phyloP scores from a whole-genome alignment of 108 stramenopile genomes.

The Tribonema minus region DNA sequence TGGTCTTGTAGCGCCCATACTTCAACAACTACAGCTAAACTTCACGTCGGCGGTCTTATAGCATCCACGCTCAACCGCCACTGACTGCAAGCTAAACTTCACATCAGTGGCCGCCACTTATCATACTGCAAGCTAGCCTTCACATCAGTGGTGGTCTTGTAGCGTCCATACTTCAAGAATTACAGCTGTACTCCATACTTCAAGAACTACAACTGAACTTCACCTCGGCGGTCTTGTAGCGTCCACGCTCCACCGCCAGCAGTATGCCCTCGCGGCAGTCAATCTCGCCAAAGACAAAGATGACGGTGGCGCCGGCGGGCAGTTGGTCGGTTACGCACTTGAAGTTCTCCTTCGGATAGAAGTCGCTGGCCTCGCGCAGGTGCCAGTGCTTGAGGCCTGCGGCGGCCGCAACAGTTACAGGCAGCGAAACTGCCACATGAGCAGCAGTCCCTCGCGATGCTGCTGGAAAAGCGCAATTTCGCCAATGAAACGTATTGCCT shows the following conservation, averaged over 20 bases:
- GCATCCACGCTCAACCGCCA: no score
- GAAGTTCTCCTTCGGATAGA: constrained; percentile 57
- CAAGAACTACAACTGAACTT: constrained; percentile 20
- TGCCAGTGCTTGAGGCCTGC: constrained; percentile 62
- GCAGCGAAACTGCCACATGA: no score
- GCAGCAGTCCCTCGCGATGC: no score
- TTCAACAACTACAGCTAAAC: constrained; percentile 16
- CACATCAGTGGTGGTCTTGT: not conserved
- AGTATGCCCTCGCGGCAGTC: constrained; percentile 61
- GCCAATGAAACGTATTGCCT: no score
- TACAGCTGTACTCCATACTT: no score
- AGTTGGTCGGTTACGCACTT: constrained; percentile 4
- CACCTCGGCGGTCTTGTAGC: constrained; percentile 38
- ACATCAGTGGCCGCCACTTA: no score
- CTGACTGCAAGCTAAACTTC: no score
- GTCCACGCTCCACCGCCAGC: constrained; percentile 46
- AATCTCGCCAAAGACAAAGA: constrained; percentile 59
- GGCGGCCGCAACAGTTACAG: no score
- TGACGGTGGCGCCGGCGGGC: constrained; percentile 38
- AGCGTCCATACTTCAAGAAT: not conserved
- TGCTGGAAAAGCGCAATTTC: no score
- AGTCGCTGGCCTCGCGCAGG: constrained; percentile 41
- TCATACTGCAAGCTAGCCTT: no score
- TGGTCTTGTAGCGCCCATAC: not conserved
- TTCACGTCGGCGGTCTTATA: no score